A percentile compares a stretch with the other conserved stretches of the same genome.
Evolutionary conservation across 1,139 yeast genomes (phyloP).

Genomic region (Geotrichum candidum): DNA sequence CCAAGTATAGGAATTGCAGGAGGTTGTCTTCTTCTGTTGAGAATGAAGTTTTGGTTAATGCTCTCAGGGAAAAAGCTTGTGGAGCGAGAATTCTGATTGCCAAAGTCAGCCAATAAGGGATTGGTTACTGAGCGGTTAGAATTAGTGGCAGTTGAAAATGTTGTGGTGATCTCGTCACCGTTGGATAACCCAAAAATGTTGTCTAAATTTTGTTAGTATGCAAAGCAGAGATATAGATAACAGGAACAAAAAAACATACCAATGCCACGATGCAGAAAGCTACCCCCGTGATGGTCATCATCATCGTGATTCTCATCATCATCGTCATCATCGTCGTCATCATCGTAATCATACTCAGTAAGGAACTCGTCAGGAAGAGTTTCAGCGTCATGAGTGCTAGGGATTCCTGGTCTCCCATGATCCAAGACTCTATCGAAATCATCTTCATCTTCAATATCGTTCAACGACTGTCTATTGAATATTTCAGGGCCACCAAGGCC

Average conservation of each 20-base stretch:
- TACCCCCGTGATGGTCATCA: constrained; percentile 25
- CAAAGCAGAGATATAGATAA: not conserved
- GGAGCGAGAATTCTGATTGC: not conserved
- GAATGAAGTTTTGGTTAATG: not conserved
- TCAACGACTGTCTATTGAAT: constrained; percentile 12
- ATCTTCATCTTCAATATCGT: constrained; percentile 7
- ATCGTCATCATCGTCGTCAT: constrained; percentile 24
- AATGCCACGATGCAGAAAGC: constrained; percentile 2
- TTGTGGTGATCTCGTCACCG: not conserved
- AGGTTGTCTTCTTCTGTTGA: not conserved
- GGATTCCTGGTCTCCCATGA: not conserved
- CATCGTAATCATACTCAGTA: constrained; percentile 7
- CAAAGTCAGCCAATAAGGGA: constrained; percentile 12
- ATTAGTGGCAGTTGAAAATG: not conserved
- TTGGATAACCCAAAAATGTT: constrained; percentile 1
- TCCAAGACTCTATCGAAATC: constrained; percentile 2
- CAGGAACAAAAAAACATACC: constrained; percentile 7
- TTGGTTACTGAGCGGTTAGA: constrained; percentile 7
- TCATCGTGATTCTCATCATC: constrained; percentile 34
- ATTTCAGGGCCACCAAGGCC: constrained; percentile 17
- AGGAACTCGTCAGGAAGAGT: not conserved
- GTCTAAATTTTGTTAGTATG: not conserved
- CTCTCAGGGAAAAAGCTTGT: not conserved
- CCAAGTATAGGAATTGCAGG: constrained; percentile 5
- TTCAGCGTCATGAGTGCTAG: not conserved